These are phyloP conservation scores for Colletotrichum sp. DNA, from an alignment of 2,329 filamentous ascomycete genomes.

Conservation along the genomic window DNA sequence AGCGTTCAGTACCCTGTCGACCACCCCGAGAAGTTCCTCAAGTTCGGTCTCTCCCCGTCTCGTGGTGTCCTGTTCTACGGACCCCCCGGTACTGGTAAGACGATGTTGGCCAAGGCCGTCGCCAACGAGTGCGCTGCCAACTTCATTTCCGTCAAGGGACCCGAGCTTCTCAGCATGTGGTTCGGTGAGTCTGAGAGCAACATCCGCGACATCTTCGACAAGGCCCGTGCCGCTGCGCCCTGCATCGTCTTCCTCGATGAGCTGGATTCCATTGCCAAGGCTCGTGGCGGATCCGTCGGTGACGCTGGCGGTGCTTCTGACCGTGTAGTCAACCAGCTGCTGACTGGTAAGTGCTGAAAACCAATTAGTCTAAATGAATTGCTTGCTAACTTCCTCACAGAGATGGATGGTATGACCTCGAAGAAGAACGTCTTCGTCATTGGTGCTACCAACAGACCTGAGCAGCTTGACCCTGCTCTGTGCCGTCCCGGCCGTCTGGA, in stretches of 20 bases:
- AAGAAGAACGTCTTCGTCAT: conserved; percentile 99
- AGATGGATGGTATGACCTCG: conserved; percentile 99
- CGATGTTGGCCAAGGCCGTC: conserved; percentile 97
- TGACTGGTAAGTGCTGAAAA: conserved; percentile 75
- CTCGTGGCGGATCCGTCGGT: conserved; percentile 93
- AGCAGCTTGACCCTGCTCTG: conserved; percentile 97
- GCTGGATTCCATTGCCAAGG: conserved; percentile 98
- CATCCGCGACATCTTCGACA: conserved; percentile 99
- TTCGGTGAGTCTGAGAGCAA: conserved; percentile 99
- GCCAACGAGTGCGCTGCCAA: conserved; percentile 99
- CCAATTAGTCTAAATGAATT: background rate
- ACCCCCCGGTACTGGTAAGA: conserved; percentile 99
- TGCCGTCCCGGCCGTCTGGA: conserved; percentile 99
- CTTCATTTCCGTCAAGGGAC: conserved; percentile 99
- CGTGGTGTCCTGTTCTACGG: conserved; percentile 99
- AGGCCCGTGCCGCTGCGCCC: conserved; percentile 95
- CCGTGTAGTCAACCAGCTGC: conserved; percentile 99
- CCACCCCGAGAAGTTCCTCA: conserved; percentile 99
- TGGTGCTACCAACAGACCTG: conserved; percentile 96
- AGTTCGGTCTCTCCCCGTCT: conserved; percentile 97
- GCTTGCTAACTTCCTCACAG: conserved; percentile 42
- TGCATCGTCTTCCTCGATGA: conserved; percentile 99
- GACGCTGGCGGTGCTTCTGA: conserved; percentile 98
- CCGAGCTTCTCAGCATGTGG: conserved; percentile 99
- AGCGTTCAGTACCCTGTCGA: conserved; percentile 99